Conservation (phyloP, 192 early-diverging fungal species). For the Mortierella claussenii region DNA sequence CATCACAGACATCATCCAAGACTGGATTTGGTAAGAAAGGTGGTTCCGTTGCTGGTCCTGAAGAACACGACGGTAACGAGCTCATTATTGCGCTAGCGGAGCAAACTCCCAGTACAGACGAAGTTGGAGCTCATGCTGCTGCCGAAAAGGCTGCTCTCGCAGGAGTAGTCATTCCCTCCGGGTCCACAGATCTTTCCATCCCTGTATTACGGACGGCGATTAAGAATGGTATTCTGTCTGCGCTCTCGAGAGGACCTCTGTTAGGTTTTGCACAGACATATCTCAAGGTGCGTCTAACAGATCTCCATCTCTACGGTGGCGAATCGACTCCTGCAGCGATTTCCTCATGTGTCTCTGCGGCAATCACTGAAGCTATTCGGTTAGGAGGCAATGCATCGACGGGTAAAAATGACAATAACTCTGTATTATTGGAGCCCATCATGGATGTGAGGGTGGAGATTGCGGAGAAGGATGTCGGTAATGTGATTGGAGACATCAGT, state of each 20-base stretch:
- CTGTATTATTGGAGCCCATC: constrained; percentile 82
- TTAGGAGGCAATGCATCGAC: constrained; percentile 22
- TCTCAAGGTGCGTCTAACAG: constrained; percentile 61
- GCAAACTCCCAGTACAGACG: constrained; percentile 15
- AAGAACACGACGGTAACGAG: constrained; percentile 57
- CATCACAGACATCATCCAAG: neutral
- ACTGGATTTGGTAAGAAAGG: neutral
- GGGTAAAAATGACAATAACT: constrained; percentile 10
- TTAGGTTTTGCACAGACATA: constrained; percentile 81
- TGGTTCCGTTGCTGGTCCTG: too few species aligned
- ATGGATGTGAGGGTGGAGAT: constrained; percentile 80
- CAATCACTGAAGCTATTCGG: constrained; percentile 65
- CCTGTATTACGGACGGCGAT: constrained; percentile 61
- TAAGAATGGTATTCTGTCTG: constrained; percentile 71
- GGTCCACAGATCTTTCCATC: constrained; percentile 20
- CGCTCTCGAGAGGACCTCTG: constrained; percentile 79
- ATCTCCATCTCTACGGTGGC: constrained; percentile 65
- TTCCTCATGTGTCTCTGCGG: constrained; percentile 71
- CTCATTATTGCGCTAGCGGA: constrained; percentile 39
- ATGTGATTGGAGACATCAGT: constrained; percentile 83
- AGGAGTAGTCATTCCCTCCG: constrained; percentile 26
- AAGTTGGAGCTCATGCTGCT: constrained; percentile 27
- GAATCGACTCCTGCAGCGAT: constrained; percentile 70
- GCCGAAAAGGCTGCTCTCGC: constrained; percentile 14
- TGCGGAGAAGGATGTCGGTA: constrained; percentile 77